Conservation (phyloP, 306 rosid species). For the Cucurbita maxima region DNA sequence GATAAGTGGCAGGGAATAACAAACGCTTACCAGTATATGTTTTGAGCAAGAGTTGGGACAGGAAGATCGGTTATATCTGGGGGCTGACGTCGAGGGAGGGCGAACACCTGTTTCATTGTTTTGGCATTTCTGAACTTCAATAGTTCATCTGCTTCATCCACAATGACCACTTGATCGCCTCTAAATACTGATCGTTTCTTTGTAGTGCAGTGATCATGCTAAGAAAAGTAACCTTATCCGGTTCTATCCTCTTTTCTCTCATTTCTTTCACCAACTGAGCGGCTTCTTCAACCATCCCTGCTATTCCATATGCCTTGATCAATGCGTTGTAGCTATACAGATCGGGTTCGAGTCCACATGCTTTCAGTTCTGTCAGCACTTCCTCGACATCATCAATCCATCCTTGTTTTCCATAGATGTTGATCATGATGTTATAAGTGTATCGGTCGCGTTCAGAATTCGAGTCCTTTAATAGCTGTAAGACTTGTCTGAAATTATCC, state of each 20-base stretch:
- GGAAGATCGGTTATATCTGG: neutral
- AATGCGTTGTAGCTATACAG: slow-evolving; percentile 75
- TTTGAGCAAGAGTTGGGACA: neutral
- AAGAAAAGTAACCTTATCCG: slow-evolving; percentile 65
- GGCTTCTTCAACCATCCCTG: slow-evolving; percentile 91
- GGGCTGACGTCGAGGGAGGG: neutral
- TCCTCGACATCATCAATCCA: slow-evolving; percentile 64
- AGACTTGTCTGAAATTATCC: slow-evolving; percentile 43
- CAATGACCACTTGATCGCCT: slow-evolving; percentile 92
- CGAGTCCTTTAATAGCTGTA: slow-evolving; percentile 62
- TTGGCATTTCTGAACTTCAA: slow-evolving; percentile 13
- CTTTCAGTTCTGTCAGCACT: slow-evolving; percentile 54
- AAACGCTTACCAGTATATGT: neutral
- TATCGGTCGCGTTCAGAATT: slow-evolving; percentile 47
- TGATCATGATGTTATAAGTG: slow-evolving; percentile 79
- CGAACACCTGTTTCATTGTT: neutral
- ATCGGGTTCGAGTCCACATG: slow-evolving; percentile 59
- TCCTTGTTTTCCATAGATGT: slow-evolving; percentile 81
- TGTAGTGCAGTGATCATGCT: slow-evolving; percentile 52
- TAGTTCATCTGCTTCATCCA: slow-evolving; percentile 90
- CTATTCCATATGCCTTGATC: slow-evolving; percentile 86
- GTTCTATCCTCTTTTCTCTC: slow-evolving; percentile 66
- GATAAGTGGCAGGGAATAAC: neutral
- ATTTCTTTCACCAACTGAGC: slow-evolving; percentile 65
- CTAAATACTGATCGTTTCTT: slow-evolving; percentile 64